Evolutionary conservation across 2,329 filamentous ascomycete species (phyloP).

Genomic region (Diaporthe citrichinensis): DNA sequence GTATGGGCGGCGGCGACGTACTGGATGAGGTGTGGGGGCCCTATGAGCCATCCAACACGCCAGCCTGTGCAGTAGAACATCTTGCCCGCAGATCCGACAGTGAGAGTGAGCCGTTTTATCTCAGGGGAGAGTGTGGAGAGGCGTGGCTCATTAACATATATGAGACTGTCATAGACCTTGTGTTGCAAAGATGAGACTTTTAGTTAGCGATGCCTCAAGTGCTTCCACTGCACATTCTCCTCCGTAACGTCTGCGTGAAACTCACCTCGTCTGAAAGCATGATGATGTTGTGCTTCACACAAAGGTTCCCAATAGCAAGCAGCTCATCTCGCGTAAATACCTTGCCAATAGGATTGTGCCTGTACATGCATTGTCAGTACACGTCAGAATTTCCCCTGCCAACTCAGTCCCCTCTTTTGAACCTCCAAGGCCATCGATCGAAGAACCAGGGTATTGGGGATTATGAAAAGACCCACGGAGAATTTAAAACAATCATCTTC

Average conservation of each 20-base stretch:
- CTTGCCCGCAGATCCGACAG: conserved; percentile 67
- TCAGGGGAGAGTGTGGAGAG: conserved; percentile 13
- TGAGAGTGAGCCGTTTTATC: conserved; percentile 55
- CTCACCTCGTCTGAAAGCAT: conserved; percentile 1
- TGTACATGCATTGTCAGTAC: neutral
- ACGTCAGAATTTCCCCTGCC: neutral
- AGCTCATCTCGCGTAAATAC: neutral
- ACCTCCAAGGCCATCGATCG: neutral
- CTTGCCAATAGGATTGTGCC: neutral
- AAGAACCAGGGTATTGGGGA: neutral
- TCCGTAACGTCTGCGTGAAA: neutral
- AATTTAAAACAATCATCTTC: neutral
- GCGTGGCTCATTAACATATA: neutral
- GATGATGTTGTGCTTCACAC: conserved; percentile 9
- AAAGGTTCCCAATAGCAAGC: neutral
- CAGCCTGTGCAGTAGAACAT: conserved; percentile 67
- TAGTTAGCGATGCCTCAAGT: neutral
- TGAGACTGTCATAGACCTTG: conserved; percentile 23
- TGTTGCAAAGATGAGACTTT: neutral
- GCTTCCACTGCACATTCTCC: neutral
- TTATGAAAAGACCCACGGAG: neutral
- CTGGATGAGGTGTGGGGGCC: conserved; percentile 65
- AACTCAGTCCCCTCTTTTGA: neutral
- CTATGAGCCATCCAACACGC: conserved; percentile 67
- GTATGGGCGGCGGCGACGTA: conserved; percentile 67